These are phyloP conservation scores for Sugiyamaella boreocaroliniensis DNA, from an alignment of 805 yeast species.

Conservation along the genomic window DNA sequence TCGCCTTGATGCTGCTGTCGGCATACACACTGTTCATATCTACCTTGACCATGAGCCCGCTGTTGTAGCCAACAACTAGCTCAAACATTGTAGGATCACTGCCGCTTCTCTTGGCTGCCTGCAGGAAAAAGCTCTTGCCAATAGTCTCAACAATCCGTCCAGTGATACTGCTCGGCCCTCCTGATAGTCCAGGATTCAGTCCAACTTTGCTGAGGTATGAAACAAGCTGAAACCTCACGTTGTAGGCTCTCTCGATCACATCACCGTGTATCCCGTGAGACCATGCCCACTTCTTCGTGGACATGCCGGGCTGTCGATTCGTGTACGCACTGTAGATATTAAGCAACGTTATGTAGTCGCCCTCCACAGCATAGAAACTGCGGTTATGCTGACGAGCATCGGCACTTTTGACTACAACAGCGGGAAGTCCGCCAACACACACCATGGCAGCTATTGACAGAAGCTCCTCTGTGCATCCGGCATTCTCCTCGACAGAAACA, in stretches of 20 bases:
- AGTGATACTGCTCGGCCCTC: not conserved
- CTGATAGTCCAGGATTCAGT: not conserved
- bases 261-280: constrained; percentile 56
- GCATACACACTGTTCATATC: constrained; percentile 4
- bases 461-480: constrained; percentile 59
- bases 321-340: constrained; percentile 58
- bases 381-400: constrained; percentile 50
- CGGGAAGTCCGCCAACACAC: constrained; percentile 55
- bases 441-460: constrained; percentile 70
- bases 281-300: constrained; percentile 52
- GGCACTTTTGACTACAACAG: constrained; percentile 31
- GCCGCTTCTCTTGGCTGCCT: constrained; percentile 14
- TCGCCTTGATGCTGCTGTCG: not conserved
- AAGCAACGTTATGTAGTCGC: constrained; percentile 73
- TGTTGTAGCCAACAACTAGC: not conserved
- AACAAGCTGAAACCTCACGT: constrained; percentile 21
- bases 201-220: not conserved
- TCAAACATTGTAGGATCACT: not conserved
- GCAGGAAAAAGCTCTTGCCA: constrained; percentile 11
- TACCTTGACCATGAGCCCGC: not conserved
- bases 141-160: constrained; percentile 10
- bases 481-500: constrained; percentile 42
- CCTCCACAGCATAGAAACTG: constrained; percentile 61
- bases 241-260: constrained; percentile 58
- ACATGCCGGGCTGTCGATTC: not conserved